phyloP scores from a whole-genome alignment of 192 early-diverging fungal species.

The Backusella westeae region DNA sequence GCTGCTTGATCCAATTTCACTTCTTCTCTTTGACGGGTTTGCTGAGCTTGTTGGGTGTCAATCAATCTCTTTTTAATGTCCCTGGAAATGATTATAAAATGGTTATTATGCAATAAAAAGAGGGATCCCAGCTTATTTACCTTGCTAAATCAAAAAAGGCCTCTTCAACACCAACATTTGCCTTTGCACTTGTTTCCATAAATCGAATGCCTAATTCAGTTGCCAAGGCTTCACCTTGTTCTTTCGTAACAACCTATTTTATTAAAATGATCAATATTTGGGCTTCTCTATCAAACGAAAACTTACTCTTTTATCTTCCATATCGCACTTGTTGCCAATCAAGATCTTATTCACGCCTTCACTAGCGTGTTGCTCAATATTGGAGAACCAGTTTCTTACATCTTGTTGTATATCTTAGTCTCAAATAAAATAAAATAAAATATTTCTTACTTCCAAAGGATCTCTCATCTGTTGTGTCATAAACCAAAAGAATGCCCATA shows the following conservation, averaged over 20 bases:
- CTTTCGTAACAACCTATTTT: slow-evolving; percentile 72
- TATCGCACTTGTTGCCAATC: slow-evolving; percentile 99
- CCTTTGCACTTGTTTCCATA: slow-evolving; percentile 97
- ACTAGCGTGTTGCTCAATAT: slow-evolving; percentile 99
- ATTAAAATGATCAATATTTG: background rate
- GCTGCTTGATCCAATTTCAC: slow-evolving; percentile 25
- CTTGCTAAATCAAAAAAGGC: slow-evolving; percentile 95
- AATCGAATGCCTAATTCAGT: slow-evolving; percentile 95
- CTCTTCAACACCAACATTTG: slow-evolving; percentile 96
- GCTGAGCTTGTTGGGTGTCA: slow-evolving; percentile 71
- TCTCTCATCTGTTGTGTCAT: slow-evolving; percentile 98
- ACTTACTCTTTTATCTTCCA: slow-evolving; percentile 83
- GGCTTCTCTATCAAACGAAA: background rate
- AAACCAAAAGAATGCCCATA: slow-evolving; percentile 97
- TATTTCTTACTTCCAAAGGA: slow-evolving; percentile 89
- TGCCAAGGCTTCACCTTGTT: slow-evolving; percentile 91
- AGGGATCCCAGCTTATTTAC: slow-evolving; percentile 37
- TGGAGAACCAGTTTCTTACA: slow-evolving; percentile 99
- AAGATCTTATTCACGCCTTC: slow-evolving; percentile 99
- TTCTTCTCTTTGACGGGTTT: slow-evolving; percentile 32
- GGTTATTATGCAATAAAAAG: background rate
- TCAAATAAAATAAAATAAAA: background rate
- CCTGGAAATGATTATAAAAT: slow-evolving; percentile 38
- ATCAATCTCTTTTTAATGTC: slow-evolving; percentile 99
- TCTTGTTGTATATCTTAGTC: slow-evolving; percentile 50